Evolutionary conservation across 2,329 filamentous ascomycete species (phyloP).

Genomic region (Aspergillus sp.): DNA sequence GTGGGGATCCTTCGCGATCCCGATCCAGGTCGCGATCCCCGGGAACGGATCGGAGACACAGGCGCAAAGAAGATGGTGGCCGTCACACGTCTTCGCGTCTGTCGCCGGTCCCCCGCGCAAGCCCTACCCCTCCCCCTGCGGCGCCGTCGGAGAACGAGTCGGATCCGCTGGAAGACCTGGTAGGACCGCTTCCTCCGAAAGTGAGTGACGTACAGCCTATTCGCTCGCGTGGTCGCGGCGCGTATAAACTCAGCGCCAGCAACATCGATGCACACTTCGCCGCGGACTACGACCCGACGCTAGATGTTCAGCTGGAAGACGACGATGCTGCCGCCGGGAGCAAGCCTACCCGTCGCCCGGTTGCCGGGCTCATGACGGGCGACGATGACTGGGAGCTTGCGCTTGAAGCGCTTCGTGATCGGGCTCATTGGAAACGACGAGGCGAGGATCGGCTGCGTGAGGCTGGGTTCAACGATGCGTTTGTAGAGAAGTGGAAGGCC

Average conservation of each 20-base stretch:
- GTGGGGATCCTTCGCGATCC: slow-evolving; percentile 19
- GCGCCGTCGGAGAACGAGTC: slow-evolving; percentile 44
- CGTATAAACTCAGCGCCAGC: slow-evolving; percentile 54
- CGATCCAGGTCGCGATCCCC: slow-evolving; percentile 18
- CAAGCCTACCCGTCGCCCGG: slow-evolving; percentile 41
- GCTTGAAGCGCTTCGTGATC: slow-evolving; percentile 73
- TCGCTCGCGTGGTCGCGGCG: slow-evolving; percentile 68
- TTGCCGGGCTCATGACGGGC: slow-evolving; percentile 43
- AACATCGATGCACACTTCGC: slow-evolving; percentile 81
- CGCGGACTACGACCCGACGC: slow-evolving; percentile 56
- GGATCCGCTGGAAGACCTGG: slow-evolving; percentile 71
- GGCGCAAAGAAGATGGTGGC: slow-evolving; percentile 10
- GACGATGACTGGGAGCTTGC: slow-evolving; percentile 76
- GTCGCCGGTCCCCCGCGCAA: not conserved
- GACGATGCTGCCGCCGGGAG: slow-evolving; percentile 60
- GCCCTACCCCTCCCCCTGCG: not conserved
- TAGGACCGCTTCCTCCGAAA: slow-evolving; percentile 66
- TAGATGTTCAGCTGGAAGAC: slow-evolving; percentile 39
- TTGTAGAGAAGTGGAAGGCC: slow-evolving; percentile 70
- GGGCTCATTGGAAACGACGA: slow-evolving; percentile 72
- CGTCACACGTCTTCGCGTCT: slow-evolving; percentile 1
- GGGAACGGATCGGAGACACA: slow-evolving; percentile 5
- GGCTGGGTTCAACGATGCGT: slow-evolving; percentile 74
- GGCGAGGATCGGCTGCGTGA: slow-evolving; percentile 72
- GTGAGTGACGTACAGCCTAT: slow-evolving; percentile 34